Conservation (phyloP, 805 yeast species). For the Deakozyma indianensis region DNA sequence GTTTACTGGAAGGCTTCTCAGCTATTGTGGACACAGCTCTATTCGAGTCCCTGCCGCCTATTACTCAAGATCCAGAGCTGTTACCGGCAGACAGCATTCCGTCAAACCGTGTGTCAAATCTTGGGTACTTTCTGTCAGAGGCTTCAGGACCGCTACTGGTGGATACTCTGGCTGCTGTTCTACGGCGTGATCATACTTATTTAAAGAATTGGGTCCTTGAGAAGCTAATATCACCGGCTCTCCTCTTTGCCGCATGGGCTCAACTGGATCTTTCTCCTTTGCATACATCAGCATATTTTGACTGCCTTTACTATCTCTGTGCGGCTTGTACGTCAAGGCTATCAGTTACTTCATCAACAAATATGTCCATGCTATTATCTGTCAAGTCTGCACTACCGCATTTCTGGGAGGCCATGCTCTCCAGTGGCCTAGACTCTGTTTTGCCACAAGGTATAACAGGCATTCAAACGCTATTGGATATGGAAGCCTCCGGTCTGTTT, state of each 20-base stretch:
- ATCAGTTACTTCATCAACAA: background rate
- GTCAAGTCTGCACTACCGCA: background rate
- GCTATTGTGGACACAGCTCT: background rate
- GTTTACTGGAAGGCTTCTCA: background rate
- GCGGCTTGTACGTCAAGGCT: background rate
- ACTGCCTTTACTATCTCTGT: background rate
- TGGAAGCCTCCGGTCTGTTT: background rate
- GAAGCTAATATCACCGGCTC: background rate
- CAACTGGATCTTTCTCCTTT: background rate
- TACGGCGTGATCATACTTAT: background rate
- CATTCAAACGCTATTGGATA: background rate
- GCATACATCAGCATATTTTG: background rate
- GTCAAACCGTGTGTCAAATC: background rate
- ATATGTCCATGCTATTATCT: background rate
- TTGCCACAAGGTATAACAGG: background rate
- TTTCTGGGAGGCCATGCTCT: background rate
- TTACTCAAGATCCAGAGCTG: background rate
- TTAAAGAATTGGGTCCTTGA: background rate
- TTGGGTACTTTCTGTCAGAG: background rate
- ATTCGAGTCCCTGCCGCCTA: background rate
- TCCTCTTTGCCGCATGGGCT: background rate
- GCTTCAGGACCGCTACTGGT: background rate
- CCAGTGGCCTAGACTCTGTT: background rate
- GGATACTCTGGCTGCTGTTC: background rate
- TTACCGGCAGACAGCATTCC: background rate